These are phyloP conservation scores for Xylaria sp. DNA, from an alignment of 2,329 filamentous ascomycete genomes.

Conservation along the genomic window DNA sequence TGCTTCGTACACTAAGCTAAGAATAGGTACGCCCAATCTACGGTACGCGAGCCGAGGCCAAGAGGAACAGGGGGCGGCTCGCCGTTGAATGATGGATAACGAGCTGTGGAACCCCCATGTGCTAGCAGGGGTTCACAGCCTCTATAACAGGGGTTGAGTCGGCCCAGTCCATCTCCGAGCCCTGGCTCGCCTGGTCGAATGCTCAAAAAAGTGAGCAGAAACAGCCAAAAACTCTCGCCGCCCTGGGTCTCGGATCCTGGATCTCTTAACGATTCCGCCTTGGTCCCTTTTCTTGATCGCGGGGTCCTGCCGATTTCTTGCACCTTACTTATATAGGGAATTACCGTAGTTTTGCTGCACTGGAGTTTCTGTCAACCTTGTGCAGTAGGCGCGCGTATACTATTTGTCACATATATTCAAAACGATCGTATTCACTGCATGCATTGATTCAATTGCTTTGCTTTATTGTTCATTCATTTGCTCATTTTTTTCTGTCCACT, in stretches of 20 bases:
- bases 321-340: slow-evolving; percentile 7
- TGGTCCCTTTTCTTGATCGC: slow-evolving; percentile 1
- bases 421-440: not conserved
- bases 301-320: not conserved
- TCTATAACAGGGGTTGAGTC: slow-evolving; percentile 27
- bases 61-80: slow-evolving; percentile 17
- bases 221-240: not conserved
- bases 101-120: not conserved
- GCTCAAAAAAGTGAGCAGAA: not conserved
- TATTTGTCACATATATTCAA: not conserved
- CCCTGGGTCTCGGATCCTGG: slow-evolving; percentile 4
- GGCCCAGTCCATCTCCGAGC: slow-evolving; percentile 24
- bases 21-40: not conserved
- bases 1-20: not conserved
- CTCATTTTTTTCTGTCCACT: not conserved
- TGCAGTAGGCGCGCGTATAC: not conserved
- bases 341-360: not conserved
- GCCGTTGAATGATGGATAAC: slow-evolving; percentile 11
- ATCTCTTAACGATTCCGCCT: not conserved
- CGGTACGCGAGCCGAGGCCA: slow-evolving; percentile 3
- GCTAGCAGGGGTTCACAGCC: slow-evolving; percentile 33
- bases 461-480: not conserved
- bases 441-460: not conserved
- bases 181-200: not conserved
- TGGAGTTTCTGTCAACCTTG: no score